These are phyloP conservation scores for Dothistroma septosporum DNA, from an alignment of 2,329 filamentous ascomycete genomes.

Conservation along the genomic window DNA sequence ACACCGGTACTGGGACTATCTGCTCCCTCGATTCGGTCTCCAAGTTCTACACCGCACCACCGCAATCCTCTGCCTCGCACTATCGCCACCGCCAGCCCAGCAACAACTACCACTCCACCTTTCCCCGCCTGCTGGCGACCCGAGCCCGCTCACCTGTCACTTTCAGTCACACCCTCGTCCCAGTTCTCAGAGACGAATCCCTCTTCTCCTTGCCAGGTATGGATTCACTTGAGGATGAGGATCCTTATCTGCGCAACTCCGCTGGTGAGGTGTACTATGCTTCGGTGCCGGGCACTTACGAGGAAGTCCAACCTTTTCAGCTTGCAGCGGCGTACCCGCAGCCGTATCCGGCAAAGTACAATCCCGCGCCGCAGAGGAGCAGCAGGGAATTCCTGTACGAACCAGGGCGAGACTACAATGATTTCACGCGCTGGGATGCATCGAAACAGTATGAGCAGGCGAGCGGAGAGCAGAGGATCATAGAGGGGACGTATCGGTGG, in stretches of 20 bases:
- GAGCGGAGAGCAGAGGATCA: neutral
- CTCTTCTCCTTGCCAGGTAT: neutral
- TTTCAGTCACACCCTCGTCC: conserved; percentile 5
- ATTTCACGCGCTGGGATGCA: neutral
- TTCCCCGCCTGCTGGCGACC: conserved; percentile 2
- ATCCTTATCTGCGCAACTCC: neutral
- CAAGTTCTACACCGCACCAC: neutral
- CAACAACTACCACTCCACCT: neutral
- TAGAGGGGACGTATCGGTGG: neutral
- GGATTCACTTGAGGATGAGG: neutral
- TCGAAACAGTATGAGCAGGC: neutral
- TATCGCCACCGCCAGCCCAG: neutral
- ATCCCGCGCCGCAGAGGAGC: neutral
- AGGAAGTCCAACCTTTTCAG: neutral
- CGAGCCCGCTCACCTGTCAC: neutral
- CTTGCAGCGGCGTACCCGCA: neutral
- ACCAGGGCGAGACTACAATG: neutral
- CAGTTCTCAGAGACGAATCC: neutral
- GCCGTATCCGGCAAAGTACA: neutral
- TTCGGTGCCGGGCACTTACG: neutral
- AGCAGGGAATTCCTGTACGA: neutral
- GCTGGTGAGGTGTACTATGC: neutral
- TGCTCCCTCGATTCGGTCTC: neutral
- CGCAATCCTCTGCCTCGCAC: neutral
- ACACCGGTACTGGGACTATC: neutral